These are phyloP conservation scores for Apiotrichum domesticum DNA, from an alignment of 1,284 basidiomycete genomes.

Conservation along the genomic window DNA sequence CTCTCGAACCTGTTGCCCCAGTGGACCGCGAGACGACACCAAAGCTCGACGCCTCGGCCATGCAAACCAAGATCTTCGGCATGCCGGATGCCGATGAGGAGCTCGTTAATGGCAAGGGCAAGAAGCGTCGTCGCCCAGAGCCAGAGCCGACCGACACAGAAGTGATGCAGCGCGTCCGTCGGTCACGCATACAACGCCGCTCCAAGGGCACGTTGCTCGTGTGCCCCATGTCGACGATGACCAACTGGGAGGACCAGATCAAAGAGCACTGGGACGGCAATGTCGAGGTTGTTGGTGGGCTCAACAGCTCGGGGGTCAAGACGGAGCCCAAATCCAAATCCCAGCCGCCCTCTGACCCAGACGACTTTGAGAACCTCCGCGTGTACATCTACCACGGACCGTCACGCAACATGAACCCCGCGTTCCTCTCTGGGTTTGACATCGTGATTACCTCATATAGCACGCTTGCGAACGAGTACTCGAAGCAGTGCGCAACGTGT, in stretches of 20 bases:
- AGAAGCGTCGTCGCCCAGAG: constrained; percentile 37
- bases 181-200: constrained; percentile 66
- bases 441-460: constrained; percentile 96
- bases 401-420: constrained; percentile 73
- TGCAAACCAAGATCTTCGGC: constrained; percentile 71
- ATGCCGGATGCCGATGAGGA: constrained; percentile 56
- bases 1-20: constrained; percentile 47
- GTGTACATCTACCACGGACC: constrained; percentile 97
- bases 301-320: constrained; percentile 20
- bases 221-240: constrained; percentile 91
- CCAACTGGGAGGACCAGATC: constrained; percentile 99
- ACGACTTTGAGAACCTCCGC: constrained; percentile 51
- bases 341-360: constrained; percentile 19
- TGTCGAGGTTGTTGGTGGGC: constrained; percentile 73
- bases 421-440: constrained; percentile 85
- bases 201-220: constrained; percentile 92
- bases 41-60: constrained; percentile 56
- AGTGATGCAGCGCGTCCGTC: constrained; percentile 50
- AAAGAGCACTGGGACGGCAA: constrained; percentile 87
- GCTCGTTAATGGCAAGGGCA: constrained; percentile 12
- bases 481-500: constrained; percentile 70
- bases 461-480: constrained; percentile 90
- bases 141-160: constrained; percentile 2
- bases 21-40: constrained; percentile 46
- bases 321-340: constrained; percentile 23